phyloP scores from a whole-genome alignment of 2,329 filamentous ascomycete species.

The Cylindrodendrum hubeiense region DNA sequence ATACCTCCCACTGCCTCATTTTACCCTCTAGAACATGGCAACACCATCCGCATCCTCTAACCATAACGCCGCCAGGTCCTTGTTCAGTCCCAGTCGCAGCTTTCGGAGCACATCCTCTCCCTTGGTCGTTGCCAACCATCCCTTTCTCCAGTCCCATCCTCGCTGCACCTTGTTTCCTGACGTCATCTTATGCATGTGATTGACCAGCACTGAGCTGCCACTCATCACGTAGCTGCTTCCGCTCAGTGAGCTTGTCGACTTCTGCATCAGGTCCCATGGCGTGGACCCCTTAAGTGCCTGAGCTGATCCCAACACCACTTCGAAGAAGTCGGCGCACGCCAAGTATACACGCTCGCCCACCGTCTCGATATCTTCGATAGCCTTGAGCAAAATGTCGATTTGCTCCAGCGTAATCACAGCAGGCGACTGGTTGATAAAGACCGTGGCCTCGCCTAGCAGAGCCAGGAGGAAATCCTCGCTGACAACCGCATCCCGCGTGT shows the following conservation, averaged over 20 bases:
- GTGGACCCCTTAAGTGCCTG: conserved; percentile 72
- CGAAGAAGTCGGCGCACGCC: conserved; percentile 83
- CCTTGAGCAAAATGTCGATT: conserved; percentile 80
- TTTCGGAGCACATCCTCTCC: conserved; percentile 79
- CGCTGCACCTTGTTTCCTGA: conserved; percentile 67
- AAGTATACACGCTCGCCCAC: conserved; percentile 78
- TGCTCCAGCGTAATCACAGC: conserved; percentile 75
- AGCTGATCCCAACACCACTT: conserved; percentile 78
- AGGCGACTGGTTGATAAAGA: conserved; percentile 74
- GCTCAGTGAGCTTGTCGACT: conserved; percentile 67
- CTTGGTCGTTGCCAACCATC: conserved; percentile 76
- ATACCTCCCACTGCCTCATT: background rate
- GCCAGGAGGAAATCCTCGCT: conserved; percentile 89
- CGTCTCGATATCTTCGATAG: conserved; percentile 83
- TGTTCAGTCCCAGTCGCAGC: conserved; percentile 79
- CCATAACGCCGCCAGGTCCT: conserved; percentile 79
- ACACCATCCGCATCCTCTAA: conserved; percentile 72
- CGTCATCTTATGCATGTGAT: conserved; percentile 70
- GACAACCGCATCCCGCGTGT: conserved; percentile 82
- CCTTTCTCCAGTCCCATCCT: conserved; percentile 83
- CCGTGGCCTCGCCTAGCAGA: conserved; percentile 84
- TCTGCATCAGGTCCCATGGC: conserved; percentile 73
- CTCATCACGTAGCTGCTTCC: conserved; percentile 77
- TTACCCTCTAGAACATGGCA: conserved; percentile 54
- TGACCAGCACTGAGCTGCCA: conserved; percentile 78